These are phyloP conservation scores for Chlorella sp. DNA, from an alignment of 139 green algal species.

Conservation along the genomic window DNA sequence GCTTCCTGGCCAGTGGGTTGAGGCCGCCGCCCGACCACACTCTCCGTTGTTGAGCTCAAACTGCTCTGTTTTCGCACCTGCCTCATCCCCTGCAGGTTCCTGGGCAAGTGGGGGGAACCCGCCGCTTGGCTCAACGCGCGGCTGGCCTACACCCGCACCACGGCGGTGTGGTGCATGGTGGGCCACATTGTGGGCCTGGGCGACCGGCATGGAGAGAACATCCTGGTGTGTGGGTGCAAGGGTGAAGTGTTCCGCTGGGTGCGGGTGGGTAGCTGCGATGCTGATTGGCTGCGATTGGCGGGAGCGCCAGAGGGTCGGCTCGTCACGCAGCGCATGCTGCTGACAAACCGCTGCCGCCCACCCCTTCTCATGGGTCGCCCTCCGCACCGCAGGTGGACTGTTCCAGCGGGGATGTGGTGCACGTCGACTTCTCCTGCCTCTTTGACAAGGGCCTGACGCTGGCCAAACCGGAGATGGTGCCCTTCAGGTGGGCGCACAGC, in stretches of 20 bases:
- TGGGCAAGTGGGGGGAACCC: slow-evolving; percentile 65
- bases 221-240: slow-evolving; percentile 81
- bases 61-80: too few relatives aligned
- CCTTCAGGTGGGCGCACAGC: too few relatives aligned
- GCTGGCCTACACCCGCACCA: slow-evolving; percentile 82
- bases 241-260: slow-evolving; percentile 65
- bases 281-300: too few relatives aligned
- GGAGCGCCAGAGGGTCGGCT: too few relatives aligned
- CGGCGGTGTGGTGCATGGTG: slow-evolving; percentile 75
- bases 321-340: too few relatives aligned
- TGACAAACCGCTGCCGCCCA: too few relatives aligned
- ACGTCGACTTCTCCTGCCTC: slow-evolving; percentile 97
- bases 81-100: too few relatives aligned
- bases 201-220: slow-evolving; percentile 97
- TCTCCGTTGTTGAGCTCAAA: too few relatives aligned
- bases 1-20: too few relatives aligned
- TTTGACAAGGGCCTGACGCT: slow-evolving; percentile 91
- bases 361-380: too few relatives aligned
- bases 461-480: slow-evolving; percentile 93
- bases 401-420: slow-evolving; percentile 69
- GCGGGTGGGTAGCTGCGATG: too few relatives aligned
- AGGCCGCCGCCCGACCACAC: too few relatives aligned
- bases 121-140: slow-evolving; percentile 86
- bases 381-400: neutral
- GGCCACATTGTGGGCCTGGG: slow-evolving; percentile 72